Conservation (phyloP, 345 rosid genomes). For the Odontarrhena argentea region DNA sequence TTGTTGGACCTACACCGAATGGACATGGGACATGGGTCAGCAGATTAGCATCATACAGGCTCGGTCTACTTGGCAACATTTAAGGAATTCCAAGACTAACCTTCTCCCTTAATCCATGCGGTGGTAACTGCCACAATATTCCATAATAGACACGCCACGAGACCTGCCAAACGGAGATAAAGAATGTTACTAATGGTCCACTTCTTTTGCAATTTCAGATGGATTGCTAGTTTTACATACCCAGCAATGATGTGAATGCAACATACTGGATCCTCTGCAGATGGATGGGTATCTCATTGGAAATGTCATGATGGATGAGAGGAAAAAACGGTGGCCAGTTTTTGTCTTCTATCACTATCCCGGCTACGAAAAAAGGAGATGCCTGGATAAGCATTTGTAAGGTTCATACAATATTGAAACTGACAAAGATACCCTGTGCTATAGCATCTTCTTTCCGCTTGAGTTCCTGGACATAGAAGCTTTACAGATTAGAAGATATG, state of each 20-base stretch:
- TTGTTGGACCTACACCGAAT: conserved; percentile 63
- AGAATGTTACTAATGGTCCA: conserved; percentile 2
- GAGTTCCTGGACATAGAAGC: conserved; percentile 60
- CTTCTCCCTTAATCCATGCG: conserved; percentile 95
- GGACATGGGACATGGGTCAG: conserved; percentile 28
- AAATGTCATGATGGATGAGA: conserved; percentile 87
- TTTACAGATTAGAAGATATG: conserved; percentile 1
- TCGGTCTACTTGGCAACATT: conserved; percentile 18
- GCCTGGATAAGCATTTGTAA: conserved; percentile 19
- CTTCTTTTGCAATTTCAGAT: conserved; percentile 21
- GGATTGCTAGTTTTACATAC: conserved; percentile 39
- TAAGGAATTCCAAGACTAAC: conserved; percentile 43
- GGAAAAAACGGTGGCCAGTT: conserved; percentile 97
- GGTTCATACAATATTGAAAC: conserved; percentile 16
- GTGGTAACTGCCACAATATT: conserved; percentile 81
- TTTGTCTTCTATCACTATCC: conserved; percentile 86
- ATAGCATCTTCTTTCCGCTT: conserved; percentile 89
- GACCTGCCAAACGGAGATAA: conserved; percentile 55
- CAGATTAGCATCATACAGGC: conserved; percentile 15
- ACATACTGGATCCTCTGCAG: conserved; percentile 83
- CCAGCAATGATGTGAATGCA: conserved; percentile 87
- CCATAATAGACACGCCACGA: conserved; percentile 77
- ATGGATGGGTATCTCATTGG: conserved; percentile 92
- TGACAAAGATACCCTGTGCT: conserved; percentile 51
- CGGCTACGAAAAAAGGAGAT: conserved; percentile 63